Conservation (phyloP, 495 filamentous ascomycete genomes). For the Aspergillus conjunctus region DNA sequence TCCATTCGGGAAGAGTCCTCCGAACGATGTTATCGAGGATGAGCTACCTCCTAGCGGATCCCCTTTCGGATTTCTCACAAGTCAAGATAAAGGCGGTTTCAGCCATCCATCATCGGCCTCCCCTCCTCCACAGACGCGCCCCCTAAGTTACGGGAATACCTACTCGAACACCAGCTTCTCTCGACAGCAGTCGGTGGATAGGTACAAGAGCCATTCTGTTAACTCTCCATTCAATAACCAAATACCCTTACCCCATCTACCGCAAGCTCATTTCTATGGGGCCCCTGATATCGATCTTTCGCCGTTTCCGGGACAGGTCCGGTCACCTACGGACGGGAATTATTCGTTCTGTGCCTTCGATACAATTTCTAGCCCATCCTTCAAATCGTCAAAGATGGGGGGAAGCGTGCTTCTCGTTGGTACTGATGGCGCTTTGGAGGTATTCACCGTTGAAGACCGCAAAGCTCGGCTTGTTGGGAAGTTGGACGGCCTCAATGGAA, state of each 20-base stretch:
- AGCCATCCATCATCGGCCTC: conserved; percentile 54
- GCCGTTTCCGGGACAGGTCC: conserved; percentile 28
- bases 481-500: conserved; percentile 73
- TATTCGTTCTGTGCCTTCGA: conserved; percentile 84
- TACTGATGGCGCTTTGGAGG: conserved; percentile 71
- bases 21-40: conserved; percentile 47
- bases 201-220: conserved; percentile 49
- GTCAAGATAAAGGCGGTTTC: conserved; percentile 48
- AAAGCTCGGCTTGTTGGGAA: conserved; percentile 65
- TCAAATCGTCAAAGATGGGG: conserved; percentile 50
- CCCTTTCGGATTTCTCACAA: conserved; percentile 43
- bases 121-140: conserved; percentile 46
- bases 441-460: conserved; percentile 68
- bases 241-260: conserved; percentile 78
- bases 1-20: conserved; percentile 53
- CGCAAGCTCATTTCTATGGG: conserved; percentile 72
- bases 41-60: conserved; percentile 45
- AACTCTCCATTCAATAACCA: conserved; percentile 46
- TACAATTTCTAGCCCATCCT: conserved; percentile 53
- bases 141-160: conserved; percentile 48
- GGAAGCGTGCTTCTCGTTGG: conserved; percentile 75
- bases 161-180: conserved; percentile 40
- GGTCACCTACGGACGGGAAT: conserved; percentile 53
- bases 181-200: conserved; percentile 44
- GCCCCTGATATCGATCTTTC: conserved; percentile 57